These are phyloP conservation scores for Botrytis galanthina DNA, from an alignment of 2,329 filamentous ascomycete genomes.

Conservation along the genomic window DNA sequence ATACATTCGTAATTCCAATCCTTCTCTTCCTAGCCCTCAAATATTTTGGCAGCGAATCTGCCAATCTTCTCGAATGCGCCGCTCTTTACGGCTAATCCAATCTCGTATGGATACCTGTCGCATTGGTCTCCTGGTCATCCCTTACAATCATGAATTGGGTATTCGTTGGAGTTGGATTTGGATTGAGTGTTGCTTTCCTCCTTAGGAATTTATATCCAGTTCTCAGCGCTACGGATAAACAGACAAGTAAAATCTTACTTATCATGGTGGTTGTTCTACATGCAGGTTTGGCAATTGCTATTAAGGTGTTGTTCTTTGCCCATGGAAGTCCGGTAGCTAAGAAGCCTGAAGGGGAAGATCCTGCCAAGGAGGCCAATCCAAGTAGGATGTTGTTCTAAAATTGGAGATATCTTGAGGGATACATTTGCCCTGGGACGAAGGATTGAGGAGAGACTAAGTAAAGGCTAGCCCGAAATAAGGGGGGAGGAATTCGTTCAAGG, in stretches of 20 bases:
- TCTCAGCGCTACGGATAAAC: slow-evolving; percentile 85
- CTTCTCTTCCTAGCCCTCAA: slow-evolving; percentile 82
- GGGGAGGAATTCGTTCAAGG: neutral
- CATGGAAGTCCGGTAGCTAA: slow-evolving; percentile 59
- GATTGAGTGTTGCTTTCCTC: slow-evolving; percentile 76
- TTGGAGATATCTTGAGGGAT: neutral
- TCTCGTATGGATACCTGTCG: slow-evolving; percentile 94
- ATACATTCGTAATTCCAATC: slow-evolving; percentile 83
- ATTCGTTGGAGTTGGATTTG: slow-evolving; percentile 86
- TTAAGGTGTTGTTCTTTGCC: slow-evolving; percentile 96
- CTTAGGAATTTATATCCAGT: slow-evolving; percentile 87
- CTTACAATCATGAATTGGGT: slow-evolving; percentile 87
- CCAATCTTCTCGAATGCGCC: slow-evolving; percentile 93
- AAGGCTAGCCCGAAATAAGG: neutral
- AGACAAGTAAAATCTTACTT: slow-evolving; percentile 85
- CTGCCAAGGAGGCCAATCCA: slow-evolving; percentile 21
- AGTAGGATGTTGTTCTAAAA: slow-evolving; percentile 21
- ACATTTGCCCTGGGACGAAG: neutral
- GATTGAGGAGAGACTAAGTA: neutral
- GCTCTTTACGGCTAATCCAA: slow-evolving; percentile 95
- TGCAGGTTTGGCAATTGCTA: slow-evolving; percentile 84
- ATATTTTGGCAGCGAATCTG: slow-evolving; percentile 93
- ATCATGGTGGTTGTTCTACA: slow-evolving; percentile 82
- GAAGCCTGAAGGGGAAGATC: slow-evolving; percentile 15
- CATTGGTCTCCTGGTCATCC: slow-evolving; percentile 85